phyloP scores from a whole-genome alignment of 177 flowering plant species.

The Telopea speciosissima region DNA sequence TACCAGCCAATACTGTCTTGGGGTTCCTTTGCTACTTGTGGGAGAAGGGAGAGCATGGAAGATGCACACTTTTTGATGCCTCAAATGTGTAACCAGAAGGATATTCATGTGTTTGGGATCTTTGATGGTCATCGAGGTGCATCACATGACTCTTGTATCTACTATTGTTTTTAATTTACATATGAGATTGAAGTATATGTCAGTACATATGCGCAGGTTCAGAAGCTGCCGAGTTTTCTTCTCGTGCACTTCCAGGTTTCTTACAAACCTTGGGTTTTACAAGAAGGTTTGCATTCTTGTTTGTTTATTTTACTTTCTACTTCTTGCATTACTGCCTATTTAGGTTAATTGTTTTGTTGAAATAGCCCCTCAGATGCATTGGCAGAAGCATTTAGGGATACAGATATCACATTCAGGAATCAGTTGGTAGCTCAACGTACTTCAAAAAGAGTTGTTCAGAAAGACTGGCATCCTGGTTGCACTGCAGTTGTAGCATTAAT shows the following conservation, averaged over 20 bases:
- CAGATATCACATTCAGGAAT: constrained; percentile 70
- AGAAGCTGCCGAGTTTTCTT: constrained; percentile 95
- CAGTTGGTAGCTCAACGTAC: constrained; percentile 46
- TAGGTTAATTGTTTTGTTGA: constrained; percentile 3
- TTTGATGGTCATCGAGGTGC: constrained; percentile 99
- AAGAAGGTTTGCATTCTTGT: constrained; percentile 37
- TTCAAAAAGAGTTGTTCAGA: constrained; percentile 42
- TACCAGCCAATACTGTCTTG: constrained; percentile 71
- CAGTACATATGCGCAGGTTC: constrained; percentile 52
- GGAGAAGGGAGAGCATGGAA: constrained; percentile 93
- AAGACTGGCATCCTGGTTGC: constrained; percentile 94
- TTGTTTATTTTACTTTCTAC: background rate
- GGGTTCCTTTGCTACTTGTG: constrained; percentile 89
- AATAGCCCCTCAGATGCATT: constrained; percentile 75
- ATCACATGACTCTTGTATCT: constrained; percentile 1
- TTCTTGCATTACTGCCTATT: background rate
- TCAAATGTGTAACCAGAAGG: constrained; percentile 43
- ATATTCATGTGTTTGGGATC: constrained; percentile 75
- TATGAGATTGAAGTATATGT: background rate
- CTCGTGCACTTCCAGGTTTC: constrained; percentile 66
- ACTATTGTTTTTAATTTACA: background rate
- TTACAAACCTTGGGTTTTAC: constrained; percentile 43
- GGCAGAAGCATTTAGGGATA: constrained; percentile 59
- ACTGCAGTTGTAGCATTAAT: constrained; percentile 70
- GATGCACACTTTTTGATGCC: constrained; percentile 88